Base-by-base conservation (phyloP, 345 rosid species). In the Durio zibethinus region DNA sequence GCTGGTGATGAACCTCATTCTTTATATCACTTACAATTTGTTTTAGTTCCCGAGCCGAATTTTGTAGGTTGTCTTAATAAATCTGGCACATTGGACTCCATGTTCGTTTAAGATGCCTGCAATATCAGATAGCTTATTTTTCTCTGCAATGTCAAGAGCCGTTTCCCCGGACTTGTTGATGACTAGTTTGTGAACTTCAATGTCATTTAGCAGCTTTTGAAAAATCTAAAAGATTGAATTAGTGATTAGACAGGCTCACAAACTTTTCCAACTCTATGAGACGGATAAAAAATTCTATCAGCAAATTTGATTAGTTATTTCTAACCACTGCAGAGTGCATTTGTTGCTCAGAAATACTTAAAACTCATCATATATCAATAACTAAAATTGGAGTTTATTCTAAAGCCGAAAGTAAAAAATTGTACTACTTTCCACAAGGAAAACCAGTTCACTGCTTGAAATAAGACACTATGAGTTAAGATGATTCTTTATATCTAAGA, bases 11-110 rank as follows among this genome's bases (percentile, higher is more conserved):
- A 31, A 93, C 99, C 84, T 84, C 97, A 35, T 93, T 91, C 76
- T 91, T 92, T 60, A 96, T 93, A 68, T 96, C 98, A 47, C 97
- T 96, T 2, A 93, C 99, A 0, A 97, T 88, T 85, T 92, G 97
- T 78, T 93, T 93, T 36, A 96, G 80, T 59, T 88, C 92, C 53
- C 88, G 86, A 72, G 88, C 93, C 25, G 82, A 72, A 23, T 71
- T n/a, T 82, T 56, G 80, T 38, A 27, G 82, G 74, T 38, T 63
- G 85, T 84, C 72, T 88, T 90, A 74, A 93, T 77, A 71, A 85
- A 83, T 80, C 84, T 96, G 67, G 94, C 97, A 42, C 90, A 87
- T 29, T 84, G 92, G 59, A 96, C 93, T 4, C 98, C 99, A 25
- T 85, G 89, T 69, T 74, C 68, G 40, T 81, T 87, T 10, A 95